These are phyloP conservation scores for Vaccinium macrocarpon DNA, from an alignment of 148 eudicot genomes.

Conservation along the genomic window DNA sequence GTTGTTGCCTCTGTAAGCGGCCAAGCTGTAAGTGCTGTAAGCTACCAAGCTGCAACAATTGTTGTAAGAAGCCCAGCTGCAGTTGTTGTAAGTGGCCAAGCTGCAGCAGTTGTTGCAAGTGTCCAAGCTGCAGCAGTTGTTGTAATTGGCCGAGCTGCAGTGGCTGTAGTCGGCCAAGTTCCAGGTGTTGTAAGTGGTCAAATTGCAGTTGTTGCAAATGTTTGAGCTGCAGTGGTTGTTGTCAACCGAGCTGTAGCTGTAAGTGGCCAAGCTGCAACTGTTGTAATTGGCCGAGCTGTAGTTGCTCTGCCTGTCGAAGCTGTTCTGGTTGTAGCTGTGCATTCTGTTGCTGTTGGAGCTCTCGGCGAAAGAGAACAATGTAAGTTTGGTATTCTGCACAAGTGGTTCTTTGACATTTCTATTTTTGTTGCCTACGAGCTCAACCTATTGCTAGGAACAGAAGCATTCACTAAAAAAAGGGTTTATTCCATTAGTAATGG, in stretches of 20 bases:
- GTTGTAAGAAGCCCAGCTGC: conserved; percentile 3
- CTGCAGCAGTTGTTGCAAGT: conserved; percentile 10
- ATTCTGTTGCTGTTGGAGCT: neutral
- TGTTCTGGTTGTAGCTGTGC: neutral
- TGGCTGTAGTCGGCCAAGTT: neutral
- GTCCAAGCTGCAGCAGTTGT: neutral
- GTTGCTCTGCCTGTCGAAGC: neutral
- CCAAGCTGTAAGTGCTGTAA: neutral
- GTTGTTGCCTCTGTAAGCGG: conserved; percentile 5
- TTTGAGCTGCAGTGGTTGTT: neutral
- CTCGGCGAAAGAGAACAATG: neutral
- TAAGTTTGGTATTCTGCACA: neutral
- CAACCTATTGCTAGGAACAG: neutral
- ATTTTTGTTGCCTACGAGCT: neutral
- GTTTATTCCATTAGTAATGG: neutral
- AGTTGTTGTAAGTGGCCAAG: neutral
- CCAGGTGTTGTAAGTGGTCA: neutral
- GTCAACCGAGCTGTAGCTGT: conserved; percentile 1
- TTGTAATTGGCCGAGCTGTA: conserved; percentile 11
- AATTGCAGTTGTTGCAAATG: neutral
- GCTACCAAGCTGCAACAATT: neutral
- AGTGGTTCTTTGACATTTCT: neutral
- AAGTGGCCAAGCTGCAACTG: conserved; percentile 8
- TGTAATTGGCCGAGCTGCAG: conserved; percentile 6
- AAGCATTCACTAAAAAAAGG: neutral